Conservation (phyloP, 805 yeast genomes). For the Candida sakaeoensis region DNA sequence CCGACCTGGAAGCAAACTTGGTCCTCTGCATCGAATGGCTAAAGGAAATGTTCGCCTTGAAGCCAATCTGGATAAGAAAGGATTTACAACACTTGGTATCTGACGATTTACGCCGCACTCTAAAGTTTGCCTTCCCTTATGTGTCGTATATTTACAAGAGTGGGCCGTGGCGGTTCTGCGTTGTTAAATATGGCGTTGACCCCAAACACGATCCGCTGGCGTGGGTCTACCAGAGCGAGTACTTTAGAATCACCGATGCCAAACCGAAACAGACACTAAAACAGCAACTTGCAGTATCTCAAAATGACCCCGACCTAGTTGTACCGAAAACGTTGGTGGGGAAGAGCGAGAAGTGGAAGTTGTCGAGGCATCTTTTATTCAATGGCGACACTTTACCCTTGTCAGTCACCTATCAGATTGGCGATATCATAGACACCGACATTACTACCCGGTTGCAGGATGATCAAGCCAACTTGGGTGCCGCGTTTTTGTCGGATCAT, state of each 20-base stretch:
- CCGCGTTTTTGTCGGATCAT: slow-evolving; percentile 28
- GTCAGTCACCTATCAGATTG: slow-evolving; percentile 72
- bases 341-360: slow-evolving; percentile 14
- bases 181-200: slow-evolving; percentile 73
- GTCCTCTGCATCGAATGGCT: slow-evolving; percentile 39
- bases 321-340: slow-evolving; percentile 1
- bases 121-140: slow-evolving; percentile 80
- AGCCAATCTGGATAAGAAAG: slow-evolving; percentile 85
- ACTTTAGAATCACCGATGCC: slow-evolving; percentile 54
- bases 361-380: slow-evolving; percentile 49
- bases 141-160: slow-evolving; percentile 76
- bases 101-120: slow-evolving; percentile 34
- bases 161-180: slow-evolving; percentile 95
- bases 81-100: slow-evolving; percentile 62
- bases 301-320: background rate
- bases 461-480: slow-evolving; percentile 26
- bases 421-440: slow-evolving; percentile 70
- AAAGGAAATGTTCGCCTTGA: slow-evolving; percentile 50
- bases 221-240: slow-evolving; percentile 78
- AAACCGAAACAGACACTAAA: background rate
- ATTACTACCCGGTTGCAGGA: slow-evolving; percentile 42
- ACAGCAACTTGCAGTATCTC: too few species aligned
- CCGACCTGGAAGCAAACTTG: background rate
- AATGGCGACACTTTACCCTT: slow-evolving; percentile 69
- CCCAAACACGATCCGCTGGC: slow-evolving; percentile 56